These are phyloP conservation scores for Oryza rufipogon DNA, from an alignment of 176 grass and related monocot genomes.

Conservation along the genomic window DNA sequence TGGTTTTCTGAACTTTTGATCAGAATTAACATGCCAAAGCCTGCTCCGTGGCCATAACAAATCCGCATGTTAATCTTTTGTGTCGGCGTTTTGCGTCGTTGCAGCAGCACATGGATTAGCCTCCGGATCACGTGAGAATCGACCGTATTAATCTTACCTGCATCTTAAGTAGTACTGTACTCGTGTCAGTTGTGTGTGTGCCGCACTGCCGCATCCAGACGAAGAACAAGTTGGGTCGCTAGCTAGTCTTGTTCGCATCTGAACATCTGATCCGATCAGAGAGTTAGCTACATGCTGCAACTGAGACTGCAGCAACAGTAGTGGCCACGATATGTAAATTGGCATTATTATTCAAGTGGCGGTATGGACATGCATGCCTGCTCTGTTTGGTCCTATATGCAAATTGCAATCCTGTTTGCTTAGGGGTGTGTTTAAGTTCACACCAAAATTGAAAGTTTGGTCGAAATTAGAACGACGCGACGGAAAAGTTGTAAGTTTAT, in stretches of 20 bases:
- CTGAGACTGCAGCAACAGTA: too few relatives aligned
- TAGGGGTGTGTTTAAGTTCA: too few relatives aligned
- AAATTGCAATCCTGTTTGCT: too few relatives aligned
- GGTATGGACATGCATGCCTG: too few relatives aligned
- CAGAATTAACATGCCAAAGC: constrained; percentile 28
- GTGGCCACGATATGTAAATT: too few relatives aligned
- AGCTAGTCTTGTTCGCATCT: background rate
- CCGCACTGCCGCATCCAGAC: background rate
- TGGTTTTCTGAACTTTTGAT: constrained; percentile 29
- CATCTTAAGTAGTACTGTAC: background rate
- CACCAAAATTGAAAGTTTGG: too few relatives aligned
- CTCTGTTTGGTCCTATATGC: too few relatives aligned
- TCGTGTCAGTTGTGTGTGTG: too few relatives aligned
- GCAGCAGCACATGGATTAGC: background rate
- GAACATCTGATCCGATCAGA: background rate
- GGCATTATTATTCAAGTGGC: too few relatives aligned
- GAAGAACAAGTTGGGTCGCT: background rate
- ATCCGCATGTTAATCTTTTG: background rate
- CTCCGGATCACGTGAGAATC: background rate
- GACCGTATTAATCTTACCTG: background rate
- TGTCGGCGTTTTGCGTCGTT: background rate
- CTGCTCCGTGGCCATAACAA: constrained; percentile 41
- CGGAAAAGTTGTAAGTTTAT: too few relatives aligned
- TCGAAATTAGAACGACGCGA: too few relatives aligned
- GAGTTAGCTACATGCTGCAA: background rate